phyloP scores from a whole-genome alignment of 2,329 filamentous ascomycete genomes.

The Phialophora verrucosa region DNA sequence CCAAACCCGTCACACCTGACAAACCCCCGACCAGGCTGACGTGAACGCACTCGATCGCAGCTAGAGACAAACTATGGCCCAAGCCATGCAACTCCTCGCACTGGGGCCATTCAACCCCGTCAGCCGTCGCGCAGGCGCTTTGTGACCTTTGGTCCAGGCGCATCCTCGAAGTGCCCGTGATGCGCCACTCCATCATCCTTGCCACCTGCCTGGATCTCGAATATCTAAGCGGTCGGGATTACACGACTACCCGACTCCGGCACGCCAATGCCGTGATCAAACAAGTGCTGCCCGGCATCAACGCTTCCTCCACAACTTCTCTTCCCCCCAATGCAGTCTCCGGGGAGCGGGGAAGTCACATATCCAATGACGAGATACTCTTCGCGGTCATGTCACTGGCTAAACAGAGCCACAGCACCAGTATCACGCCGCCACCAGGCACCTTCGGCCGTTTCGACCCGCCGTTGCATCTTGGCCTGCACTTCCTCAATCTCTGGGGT shows the following conservation, averaged over 20 bases:
- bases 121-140: background rate
- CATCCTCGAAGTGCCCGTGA: background rate
- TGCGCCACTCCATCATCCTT: constrained; percentile 6
- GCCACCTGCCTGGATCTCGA: constrained; percentile 5
- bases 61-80: background rate
- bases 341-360: background rate
- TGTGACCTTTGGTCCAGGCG: background rate
- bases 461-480: background rate
- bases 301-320: background rate
- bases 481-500: constrained; percentile 9
- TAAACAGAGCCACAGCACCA: background rate
- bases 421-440: background rate
- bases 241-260: constrained; percentile 3
- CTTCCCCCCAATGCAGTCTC: background rate
- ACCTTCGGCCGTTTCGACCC: background rate
- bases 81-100: background rate
- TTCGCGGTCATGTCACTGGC: constrained; percentile 7
- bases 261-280: background rate
- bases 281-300: background rate
- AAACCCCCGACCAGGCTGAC: background rate
- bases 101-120: background rate
- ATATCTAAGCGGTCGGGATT: constrained; percentile 5
- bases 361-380: background rate
- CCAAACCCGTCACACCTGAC: background rate
- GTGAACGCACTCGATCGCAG: background rate